A percentile compares a stretch with the other conserved stretches of the same genome.
Evolutionary conservation across 225 moss, liverwort and hornwort species (phyloP).

Genomic region (Sphagnum contortum): DNA sequence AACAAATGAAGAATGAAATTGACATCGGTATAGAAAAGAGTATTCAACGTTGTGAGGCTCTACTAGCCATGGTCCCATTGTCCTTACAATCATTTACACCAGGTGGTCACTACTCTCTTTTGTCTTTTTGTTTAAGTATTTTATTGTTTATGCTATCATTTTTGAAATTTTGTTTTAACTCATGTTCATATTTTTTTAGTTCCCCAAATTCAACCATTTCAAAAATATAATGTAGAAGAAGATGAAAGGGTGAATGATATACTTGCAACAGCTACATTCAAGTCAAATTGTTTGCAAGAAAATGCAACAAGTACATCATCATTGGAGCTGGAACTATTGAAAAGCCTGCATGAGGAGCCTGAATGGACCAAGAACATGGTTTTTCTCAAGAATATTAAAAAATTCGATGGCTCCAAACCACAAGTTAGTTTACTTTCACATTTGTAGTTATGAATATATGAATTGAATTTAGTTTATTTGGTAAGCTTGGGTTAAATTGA

Average conservation of each 20-base stretch:
- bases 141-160: not conserved
- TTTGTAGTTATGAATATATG: too few relatives aligned
- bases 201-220: not conserved
- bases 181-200: not conserved
- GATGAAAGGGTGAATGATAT: not conserved
- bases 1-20: constrained; percentile 16
- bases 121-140: not conserved
- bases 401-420: too few relatives aligned
- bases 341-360: constrained; percentile 44
- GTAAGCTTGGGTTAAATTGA: too few relatives aligned
- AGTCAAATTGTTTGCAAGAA: constrained; percentile 13
- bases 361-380: constrained; percentile 93
- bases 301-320: constrained; percentile 1
- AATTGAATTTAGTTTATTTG: too few relatives aligned
- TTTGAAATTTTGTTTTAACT: not conserved
- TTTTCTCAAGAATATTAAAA: constrained; percentile 44
- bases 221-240: not conserved
- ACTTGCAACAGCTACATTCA: not conserved
- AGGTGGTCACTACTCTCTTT: constrained; percentile 10
- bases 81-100: constrained; percentile 22
- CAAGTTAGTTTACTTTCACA: too few relatives aligned
- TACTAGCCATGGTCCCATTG: constrained; percentile 34
- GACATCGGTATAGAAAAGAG: constrained; percentile 63
- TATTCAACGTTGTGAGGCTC: constrained; percentile 71
- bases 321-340: constrained; percentile 21